Evolutionary conservation across 2,329 filamentous ascomycete species (phyloP).

Genomic region (Aspergillus clavatus): DNA sequence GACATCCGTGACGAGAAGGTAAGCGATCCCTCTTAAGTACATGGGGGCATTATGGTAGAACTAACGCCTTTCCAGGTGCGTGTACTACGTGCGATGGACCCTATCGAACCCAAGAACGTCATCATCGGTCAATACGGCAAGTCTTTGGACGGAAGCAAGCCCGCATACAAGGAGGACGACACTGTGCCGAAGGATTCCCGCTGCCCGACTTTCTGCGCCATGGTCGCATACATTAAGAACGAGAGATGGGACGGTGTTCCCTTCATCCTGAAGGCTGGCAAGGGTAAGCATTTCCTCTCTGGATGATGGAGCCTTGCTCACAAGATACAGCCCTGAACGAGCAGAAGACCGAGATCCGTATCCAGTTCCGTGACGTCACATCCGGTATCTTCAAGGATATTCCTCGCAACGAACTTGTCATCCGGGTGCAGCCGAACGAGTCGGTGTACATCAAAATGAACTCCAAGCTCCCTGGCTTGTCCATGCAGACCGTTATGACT

Average conservation of each 20-base stretch:
- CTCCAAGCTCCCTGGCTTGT: conserved; percentile 95
- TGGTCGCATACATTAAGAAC: conserved; percentile 99
- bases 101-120: conserved; percentile 98
- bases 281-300: conserved; percentile 46
- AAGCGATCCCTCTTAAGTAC: neutral
- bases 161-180: conserved; percentile 96
- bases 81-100: conserved; percentile 85
- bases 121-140: conserved; percentile 99
- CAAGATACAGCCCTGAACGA: conserved; percentile 71
- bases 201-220: conserved; percentile 95
- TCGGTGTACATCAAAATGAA: conserved; percentile 99
- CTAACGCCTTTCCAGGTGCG: conserved; percentile 53
- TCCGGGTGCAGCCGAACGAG: conserved; percentile 98
- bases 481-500: conserved; percentile 98
- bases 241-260: conserved; percentile 98
- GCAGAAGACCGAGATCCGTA: conserved; percentile 98
- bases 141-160: conserved; percentile 93
- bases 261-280: conserved; percentile 99
- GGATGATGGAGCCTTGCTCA: conserved; percentile 14
- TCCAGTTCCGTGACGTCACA: conserved; percentile 99
- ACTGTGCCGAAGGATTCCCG: conserved; percentile 95
- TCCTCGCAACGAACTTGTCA: conserved; percentile 96
- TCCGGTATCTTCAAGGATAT: conserved; percentile 99
- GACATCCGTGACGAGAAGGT: conserved; percentile 96
- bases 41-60: neutral